phyloP scores from a whole-genome alignment of 805 yeast species.

The Wickerhamomyces sydowiorum region DNA sequence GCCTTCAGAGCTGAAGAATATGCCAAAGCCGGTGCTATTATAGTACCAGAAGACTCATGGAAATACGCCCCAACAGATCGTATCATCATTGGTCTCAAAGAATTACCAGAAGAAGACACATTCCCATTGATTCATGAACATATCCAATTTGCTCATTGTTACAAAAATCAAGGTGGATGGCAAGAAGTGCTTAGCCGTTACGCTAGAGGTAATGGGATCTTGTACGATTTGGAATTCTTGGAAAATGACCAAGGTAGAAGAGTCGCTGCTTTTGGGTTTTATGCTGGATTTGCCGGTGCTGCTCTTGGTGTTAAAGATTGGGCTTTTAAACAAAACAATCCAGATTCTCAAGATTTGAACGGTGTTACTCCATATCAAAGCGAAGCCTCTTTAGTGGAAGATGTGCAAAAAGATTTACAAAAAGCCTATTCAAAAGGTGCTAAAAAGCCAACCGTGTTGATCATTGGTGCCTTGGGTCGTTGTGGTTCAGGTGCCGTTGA shows the following conservation, averaged over 20 bases:
- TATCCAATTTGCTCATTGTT: conserved; percentile 98
- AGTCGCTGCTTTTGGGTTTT: conserved; percentile 99
- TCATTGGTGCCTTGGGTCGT: conserved; percentile 97
- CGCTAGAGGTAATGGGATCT: conserved; percentile 84
- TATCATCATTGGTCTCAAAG: conserved; percentile 89
- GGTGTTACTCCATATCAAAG: conserved; percentile 79
- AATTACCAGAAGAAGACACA: conserved; percentile 80
- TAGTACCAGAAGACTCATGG: conserved; percentile 96
- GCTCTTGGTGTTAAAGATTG: conserved; percentile 93
- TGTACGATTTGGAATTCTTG: conserved; percentile 92
- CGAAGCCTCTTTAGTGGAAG: conserved; percentile 68
- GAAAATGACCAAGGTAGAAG: conserved; percentile 95
- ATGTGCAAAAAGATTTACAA: conserved; percentile 55
- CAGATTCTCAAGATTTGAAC: conserved; percentile 63
- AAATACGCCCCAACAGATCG: conserved; percentile 83
- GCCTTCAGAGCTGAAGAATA: conserved; percentile 76
- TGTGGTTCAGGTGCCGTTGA: conserved; percentile 98
- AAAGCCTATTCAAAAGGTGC: conserved; percentile 58
- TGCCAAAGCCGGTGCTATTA: conserved; percentile 70
- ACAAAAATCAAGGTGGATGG: conserved; percentile 98
- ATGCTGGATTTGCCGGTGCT: conserved; percentile 99
- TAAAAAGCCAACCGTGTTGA: conserved; percentile 69
- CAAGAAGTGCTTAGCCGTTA: conserved; percentile 81
- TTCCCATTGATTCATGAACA: conserved; percentile 96
- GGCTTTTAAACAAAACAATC: conserved; percentile 81